These are phyloP conservation scores for Mycena polygramma DNA, from an alignment of 768 basidiomycete species.

Conservation along the genomic window DNA sequence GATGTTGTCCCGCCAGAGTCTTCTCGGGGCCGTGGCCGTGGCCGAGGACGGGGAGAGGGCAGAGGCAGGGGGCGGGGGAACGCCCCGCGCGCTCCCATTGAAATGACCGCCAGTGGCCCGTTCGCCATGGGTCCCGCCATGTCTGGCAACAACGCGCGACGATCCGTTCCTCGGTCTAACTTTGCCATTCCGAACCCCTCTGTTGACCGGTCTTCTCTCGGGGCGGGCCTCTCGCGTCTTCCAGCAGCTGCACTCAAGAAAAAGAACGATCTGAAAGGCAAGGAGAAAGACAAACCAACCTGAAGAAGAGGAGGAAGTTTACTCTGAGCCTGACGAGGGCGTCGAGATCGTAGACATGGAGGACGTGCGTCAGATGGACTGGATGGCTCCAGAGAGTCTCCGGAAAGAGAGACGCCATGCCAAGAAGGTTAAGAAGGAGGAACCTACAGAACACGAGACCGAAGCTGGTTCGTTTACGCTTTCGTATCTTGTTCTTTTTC, in stretches of 20 bases:
- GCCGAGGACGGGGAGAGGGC: conserved; percentile 54
- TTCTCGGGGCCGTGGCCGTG: conserved; percentile 60
- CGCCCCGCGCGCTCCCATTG: conserved; percentile 63
- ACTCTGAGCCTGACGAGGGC: conserved; percentile 90
- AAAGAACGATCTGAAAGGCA: conserved; percentile 49
- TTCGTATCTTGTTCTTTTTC: not conserved
- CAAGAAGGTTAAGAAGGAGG: conserved; percentile 61
- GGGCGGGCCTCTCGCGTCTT: conserved; percentile 64
- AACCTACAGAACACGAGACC: conserved; percentile 15
- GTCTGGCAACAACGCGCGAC: conserved; percentile 67
- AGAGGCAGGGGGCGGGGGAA: conserved; percentile 47
- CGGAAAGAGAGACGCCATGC: conserved; percentile 57
- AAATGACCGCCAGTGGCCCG: conserved; percentile 90
- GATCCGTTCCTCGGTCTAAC: conserved; percentile 66
- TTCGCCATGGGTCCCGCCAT: conserved; percentile 89
- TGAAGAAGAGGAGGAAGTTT: conserved; percentile 74
- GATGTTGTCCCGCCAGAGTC: conserved; percentile 48
- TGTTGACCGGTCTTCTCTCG: conserved; percentile 55
- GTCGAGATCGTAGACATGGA: conserved; percentile 91
- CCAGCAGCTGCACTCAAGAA: conserved; percentile 65
- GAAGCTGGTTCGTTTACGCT: conserved; percentile 41
- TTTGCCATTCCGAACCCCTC: conserved; percentile 64
- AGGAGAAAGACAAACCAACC: conserved; percentile 42
- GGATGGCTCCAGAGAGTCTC: conserved; percentile 88
- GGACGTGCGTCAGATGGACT: conserved; percentile 82